Conservation (phyloP, 805 yeast species). For the Metschnikowia matae region DNA sequence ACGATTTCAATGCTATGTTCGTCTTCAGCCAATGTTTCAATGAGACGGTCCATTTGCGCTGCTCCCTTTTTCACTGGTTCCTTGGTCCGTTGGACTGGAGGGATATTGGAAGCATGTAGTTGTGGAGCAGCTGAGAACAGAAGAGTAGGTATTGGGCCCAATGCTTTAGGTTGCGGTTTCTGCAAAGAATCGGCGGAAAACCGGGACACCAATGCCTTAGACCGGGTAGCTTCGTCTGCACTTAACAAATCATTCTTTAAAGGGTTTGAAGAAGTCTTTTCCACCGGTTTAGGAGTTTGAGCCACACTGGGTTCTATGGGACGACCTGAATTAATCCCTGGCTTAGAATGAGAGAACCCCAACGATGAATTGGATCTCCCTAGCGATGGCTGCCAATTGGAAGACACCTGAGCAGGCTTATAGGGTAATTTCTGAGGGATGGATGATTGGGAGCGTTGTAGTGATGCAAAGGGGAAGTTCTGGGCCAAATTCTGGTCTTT, state of each 20-base stretch:
- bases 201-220: constrained; percentile 20
- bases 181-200: constrained; percentile 24
- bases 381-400: constrained; percentile 21
- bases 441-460: constrained; percentile 28
- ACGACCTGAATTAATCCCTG: background rate
- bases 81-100: constrained; percentile 7
- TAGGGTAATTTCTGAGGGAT: constrained; percentile 9
- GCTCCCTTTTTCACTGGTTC: constrained; percentile 29
- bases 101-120: constrained; percentile 21
- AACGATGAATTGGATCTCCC: constrained; percentile 35
- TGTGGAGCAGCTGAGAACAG: constrained; percentile 8
- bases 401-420: background rate
- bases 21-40: constrained; percentile 23
- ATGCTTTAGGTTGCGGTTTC: constrained; percentile 12
- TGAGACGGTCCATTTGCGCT: constrained; percentile 8
- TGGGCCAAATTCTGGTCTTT: constrained; percentile 33
- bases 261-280: constrained; percentile 5
- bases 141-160: constrained; percentile 1
- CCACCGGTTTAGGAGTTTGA: background rate
- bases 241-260: constrained; percentile 16
- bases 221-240: constrained; percentile 19
- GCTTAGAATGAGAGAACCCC: constrained; percentile 23
- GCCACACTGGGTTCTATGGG: background rate
- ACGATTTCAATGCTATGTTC: constrained; percentile 48
- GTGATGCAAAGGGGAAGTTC: constrained; percentile 6